A percentile compares a stretch with the other conserved stretches of the same genome.
Evolutionary conservation across 345 rosid genomes (phyloP).

Genomic region (Lenwebbia sp.): DNA sequence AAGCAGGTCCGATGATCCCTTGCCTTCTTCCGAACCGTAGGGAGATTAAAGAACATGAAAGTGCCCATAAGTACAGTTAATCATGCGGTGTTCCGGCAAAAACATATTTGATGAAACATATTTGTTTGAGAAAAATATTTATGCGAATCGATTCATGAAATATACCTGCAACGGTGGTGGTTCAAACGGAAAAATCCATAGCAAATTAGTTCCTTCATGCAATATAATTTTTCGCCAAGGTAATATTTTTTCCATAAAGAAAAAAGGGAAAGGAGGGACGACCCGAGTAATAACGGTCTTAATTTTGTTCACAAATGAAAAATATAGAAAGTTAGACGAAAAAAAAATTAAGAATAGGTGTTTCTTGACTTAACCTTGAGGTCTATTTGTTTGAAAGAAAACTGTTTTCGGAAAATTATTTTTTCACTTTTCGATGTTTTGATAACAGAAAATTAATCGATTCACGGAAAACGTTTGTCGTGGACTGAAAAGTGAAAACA

Average conservation of each 20-base stretch:
- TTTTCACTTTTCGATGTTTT: neutral
- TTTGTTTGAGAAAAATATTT: neutral
- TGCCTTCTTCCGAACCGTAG: neutral
- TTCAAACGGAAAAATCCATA: neutral
- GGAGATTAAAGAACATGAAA: neutral
- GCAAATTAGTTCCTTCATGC: neutral
- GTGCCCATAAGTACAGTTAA: neutral
- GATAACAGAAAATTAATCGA: neutral
- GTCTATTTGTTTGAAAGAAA: too few relatives aligned
- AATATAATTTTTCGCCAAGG: too few relatives aligned
- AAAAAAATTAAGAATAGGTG: neutral
- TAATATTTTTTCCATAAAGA: too few relatives aligned
- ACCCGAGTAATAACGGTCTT: neutral
- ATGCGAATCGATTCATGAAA: neutral
- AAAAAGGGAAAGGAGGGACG: neutral
- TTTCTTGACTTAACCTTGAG: neutral
- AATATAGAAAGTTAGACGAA: too few relatives aligned
- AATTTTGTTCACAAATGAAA: neutral
- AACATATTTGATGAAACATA: neutral
- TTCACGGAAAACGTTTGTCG: neutral
- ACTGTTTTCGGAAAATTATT: neutral
- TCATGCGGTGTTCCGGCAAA: neutral
- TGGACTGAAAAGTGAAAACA: neutral
- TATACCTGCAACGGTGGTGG: neutral
- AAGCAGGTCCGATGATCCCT: neutral